These are phyloP conservation scores for Hibiscus tridactylites DNA, from an alignment of 345 rosid species.

Conservation along the genomic window DNA sequence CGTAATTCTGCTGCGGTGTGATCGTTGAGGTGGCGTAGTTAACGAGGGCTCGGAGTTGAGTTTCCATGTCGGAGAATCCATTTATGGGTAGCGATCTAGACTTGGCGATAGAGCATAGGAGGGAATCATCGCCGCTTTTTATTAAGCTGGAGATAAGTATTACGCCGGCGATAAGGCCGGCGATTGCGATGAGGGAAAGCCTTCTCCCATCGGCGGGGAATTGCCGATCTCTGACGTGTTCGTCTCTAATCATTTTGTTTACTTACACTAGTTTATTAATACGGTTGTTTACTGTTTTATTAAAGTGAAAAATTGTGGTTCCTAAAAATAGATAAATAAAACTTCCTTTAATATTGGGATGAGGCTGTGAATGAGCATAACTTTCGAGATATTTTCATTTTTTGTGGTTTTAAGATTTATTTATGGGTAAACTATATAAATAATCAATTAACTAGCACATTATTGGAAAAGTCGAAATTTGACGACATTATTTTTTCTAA, in stretches of 20 bases:
- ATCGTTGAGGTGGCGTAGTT: slow-evolving; percentile 58
- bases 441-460: too few relatives aligned
- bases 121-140: neutral
- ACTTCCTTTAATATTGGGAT: neutral
- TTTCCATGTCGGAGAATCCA: slow-evolving; percentile 37
- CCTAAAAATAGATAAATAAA: neutral
- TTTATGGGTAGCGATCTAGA: slow-evolving; percentile 19
- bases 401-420: neutral
- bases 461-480: too few relatives aligned
- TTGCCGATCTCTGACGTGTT: slow-evolving; percentile 15
- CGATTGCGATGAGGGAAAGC: slow-evolving; percentile 23
- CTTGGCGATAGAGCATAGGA: slow-evolving; percentile 4
- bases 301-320: neutral
- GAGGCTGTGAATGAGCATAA: neutral
- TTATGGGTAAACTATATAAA: neutral
- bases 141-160: slow-evolving; percentile 23
- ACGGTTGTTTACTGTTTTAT: neutral
- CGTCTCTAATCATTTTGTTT: neutral
- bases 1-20: slow-evolving; percentile 49
- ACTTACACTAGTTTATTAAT: neutral
- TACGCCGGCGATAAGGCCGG: slow-evolving; percentile 39
- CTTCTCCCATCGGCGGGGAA: slow-evolving; percentile 27
- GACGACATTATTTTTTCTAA: too few relatives aligned
- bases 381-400: neutral
- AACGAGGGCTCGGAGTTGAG: slow-evolving; percentile 55